phyloP scores from a whole-genome alignment of 176 grass and related monocot genomes.

The Poa pratensis region DNA sequence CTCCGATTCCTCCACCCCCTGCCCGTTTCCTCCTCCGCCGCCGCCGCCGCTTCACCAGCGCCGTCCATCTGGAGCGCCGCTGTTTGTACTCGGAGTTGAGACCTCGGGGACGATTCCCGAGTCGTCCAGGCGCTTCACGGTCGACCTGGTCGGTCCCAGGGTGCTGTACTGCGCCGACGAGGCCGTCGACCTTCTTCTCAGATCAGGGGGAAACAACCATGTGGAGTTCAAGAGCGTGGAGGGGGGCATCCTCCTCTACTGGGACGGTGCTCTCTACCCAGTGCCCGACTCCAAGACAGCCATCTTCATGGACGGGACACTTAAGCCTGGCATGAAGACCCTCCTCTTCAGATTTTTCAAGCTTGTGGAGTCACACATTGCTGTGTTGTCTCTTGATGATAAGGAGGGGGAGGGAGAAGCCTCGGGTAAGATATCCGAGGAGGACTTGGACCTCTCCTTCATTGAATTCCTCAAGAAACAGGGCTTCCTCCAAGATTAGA shows the following conservation, averaged over 20 bases:
- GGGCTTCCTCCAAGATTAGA: conserved; percentile 76
- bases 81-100: conserved; percentile 64
- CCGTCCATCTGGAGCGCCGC: conserved; percentile 51
- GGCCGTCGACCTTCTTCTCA: conserved; percentile 72
- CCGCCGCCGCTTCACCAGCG: conserved; percentile 26
- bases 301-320: conserved; percentile 79
- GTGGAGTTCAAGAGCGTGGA: conserved; percentile 95
- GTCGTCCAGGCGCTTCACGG: conserved; percentile 54
- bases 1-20: neutral
- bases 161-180: conserved; percentile 87
- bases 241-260: conserved; percentile 71
- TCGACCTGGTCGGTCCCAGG: conserved; percentile 76
- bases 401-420: conserved; percentile 31
- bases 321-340: conserved; percentile 50
- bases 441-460: conserved; percentile 77
- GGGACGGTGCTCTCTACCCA: conserved; percentile 69
- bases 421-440: conserved; percentile 53
- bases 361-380: conserved; percentile 71
- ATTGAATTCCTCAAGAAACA: conserved; percentile 74
- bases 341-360: conserved; percentile 76
- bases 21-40: neutral
- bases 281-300: conserved; percentile 80
- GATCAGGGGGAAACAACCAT: conserved; percentile 78
- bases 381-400: neutral
- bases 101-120: conserved; percentile 61